Evolutionary conservation across 202 grass and related monocot genomes (phyloP).

Genomic region (Digitaria exilis): DNA sequence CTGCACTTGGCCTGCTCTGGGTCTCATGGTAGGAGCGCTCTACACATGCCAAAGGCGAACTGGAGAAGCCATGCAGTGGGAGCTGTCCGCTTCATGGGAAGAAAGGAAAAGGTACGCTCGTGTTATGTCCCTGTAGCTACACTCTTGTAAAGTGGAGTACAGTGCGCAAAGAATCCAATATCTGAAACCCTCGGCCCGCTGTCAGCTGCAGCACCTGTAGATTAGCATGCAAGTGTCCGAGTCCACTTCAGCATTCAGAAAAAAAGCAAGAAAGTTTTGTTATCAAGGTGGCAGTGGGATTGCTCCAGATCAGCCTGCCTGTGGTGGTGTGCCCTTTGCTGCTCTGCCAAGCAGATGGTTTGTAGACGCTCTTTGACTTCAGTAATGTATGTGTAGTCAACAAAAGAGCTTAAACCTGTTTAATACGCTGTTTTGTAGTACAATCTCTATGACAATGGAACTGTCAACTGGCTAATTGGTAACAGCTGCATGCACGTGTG

Average conservation of each 20-base stretch:
- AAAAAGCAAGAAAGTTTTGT: neutral
- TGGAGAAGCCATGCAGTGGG: conserved; percentile 30
- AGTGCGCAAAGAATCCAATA: conserved; percentile 26
- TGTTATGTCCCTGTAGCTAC: conserved; percentile 33
- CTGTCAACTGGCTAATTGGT: neutral
- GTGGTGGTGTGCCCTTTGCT: conserved; percentile 14
- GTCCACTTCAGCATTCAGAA: conserved; percentile 22
- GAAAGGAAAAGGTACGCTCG: conserved; percentile 34
- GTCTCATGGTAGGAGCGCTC: neutral
- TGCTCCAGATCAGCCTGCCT: conserved; percentile 17
- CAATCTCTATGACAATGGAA: neutral
- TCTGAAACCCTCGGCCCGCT: conserved; percentile 29
- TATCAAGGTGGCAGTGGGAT: conserved; percentile 24
- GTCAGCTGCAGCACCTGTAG: conserved; percentile 33
- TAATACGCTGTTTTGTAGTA: neutral
- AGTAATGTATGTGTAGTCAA: neutral
- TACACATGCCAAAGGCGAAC: conserved; percentile 21
- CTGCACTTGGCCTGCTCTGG: conserved; percentile 34
- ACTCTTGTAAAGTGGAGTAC: conserved; percentile 26
- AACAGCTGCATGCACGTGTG: conserved; percentile 25
- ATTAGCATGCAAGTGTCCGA: conserved; percentile 23
- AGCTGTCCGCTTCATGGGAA: conserved; percentile 51
- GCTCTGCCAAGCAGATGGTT: conserved; percentile 25
- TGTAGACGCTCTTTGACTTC: neutral
- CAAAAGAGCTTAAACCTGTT: neutral